These are phyloP conservation scores for Hebeloma cylindrosporum DNA, from an alignment of 768 basidiomycete species.

Conservation along the genomic window DNA sequence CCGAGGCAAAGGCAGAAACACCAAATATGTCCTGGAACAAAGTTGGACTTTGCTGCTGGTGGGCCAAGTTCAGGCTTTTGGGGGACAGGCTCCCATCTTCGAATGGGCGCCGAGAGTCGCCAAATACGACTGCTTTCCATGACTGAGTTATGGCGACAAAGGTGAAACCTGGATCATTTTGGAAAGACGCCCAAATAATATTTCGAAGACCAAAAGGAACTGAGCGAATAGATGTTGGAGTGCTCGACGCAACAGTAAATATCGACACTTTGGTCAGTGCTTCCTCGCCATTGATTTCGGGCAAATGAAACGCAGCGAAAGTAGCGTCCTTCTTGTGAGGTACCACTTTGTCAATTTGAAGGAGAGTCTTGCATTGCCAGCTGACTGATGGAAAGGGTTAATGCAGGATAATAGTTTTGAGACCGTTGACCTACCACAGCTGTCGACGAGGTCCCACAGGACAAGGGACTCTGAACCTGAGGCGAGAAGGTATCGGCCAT, in stretches of 20 bases:
- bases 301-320: slow-evolving; percentile 56
- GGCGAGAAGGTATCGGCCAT: slow-evolving; percentile 70
- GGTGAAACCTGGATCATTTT: slow-evolving; percentile 40
- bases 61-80: slow-evolving; percentile 16
- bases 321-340: slow-evolving; percentile 56
- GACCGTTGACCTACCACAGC: slow-evolving; percentile 48
- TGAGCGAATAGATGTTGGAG: slow-evolving; percentile 40
- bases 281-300: slow-evolving; percentile 25
- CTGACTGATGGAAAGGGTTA: slow-evolving; percentile 41
- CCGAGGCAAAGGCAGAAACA: slow-evolving; percentile 57
- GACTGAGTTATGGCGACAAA: slow-evolving; percentile 69
- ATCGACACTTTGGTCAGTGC: slow-evolving; percentile 43
- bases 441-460: slow-evolving; percentile 72
- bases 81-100: slow-evolving; percentile 35
- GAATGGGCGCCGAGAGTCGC: slow-evolving; percentile 49
- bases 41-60: slow-evolving; percentile 42
- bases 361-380: slow-evolving; percentile 50
- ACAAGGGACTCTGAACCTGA: slow-evolving; percentile 48
- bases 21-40: slow-evolving; percentile 94
- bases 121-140: slow-evolving; percentile 68
- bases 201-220: slow-evolving; percentile 68
- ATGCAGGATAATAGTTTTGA: not conserved
- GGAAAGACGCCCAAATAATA: slow-evolving; percentile 37
- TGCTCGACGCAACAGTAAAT: slow-evolving; percentile 46
- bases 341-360: slow-evolving; percentile 45